A percentile compares a stretch with the other conserved stretches of the same genome.
Evolutionary conservation across 352 stramenopile species (phyloP).

Genomic region (Phytophthora litchii): DNA sequence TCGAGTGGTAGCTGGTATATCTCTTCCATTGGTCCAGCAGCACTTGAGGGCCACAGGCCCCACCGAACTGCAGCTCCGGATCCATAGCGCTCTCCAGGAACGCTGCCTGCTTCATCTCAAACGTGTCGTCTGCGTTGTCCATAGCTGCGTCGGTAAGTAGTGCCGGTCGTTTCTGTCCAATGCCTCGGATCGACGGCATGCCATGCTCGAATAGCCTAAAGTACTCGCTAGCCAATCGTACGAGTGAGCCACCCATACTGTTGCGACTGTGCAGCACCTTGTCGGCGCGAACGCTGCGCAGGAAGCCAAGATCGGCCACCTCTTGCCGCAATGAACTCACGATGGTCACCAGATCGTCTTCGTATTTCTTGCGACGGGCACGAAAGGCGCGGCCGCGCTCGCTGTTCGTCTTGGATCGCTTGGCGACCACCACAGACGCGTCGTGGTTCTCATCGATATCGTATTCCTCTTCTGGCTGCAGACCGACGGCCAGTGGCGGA

Average conservation of each 20-base stretch:
- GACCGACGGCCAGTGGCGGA: not conserved
- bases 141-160: conserved; percentile 10
- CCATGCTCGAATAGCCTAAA: conserved; percentile 55
- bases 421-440: not conserved
- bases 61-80: conserved; percentile 41
- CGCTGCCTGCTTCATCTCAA: conserved; percentile 33
- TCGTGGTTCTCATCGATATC: not conserved
- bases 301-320: conserved; percentile 51
- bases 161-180: conserved; percentile 41
- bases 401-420: conserved; percentile 65
- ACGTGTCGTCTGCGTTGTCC: conserved; percentile 4
- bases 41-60: conserved; percentile 19
- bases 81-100: conserved; percentile 51
- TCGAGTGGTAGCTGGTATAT: conserved; percentile 48
- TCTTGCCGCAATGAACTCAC: conserved; percentile 49
- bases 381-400: conserved; percentile 68
- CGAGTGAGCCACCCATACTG: conserved; percentile 47
- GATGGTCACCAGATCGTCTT: conserved; percentile 40
- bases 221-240: conserved; percentile 50
- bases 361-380: conserved; percentile 55
- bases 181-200: conserved; percentile 31
- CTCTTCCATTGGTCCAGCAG: conserved; percentile 53
- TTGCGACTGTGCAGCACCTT: conserved; percentile 39
- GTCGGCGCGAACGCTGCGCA: conserved; percentile 49
- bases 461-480: conserved; percentile 11